phyloP scores from a whole-genome alignment of 2,329 filamentous ascomycete genomes.

The Aplosporella prunicola region DNA sequence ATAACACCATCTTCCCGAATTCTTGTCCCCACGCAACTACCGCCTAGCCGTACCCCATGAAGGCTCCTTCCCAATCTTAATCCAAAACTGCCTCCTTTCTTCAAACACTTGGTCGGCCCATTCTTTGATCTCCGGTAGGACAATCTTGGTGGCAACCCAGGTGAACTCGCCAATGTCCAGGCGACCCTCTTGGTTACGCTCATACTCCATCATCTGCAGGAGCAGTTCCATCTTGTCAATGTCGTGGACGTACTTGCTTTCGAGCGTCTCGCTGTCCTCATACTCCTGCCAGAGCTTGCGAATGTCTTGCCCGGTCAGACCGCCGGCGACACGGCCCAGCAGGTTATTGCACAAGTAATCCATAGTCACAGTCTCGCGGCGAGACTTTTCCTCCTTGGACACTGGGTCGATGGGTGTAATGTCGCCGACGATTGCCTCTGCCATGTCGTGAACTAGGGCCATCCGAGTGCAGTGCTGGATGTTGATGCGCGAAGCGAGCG shows the following conservation, averaged over 20 bases:
- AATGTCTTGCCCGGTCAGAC: constrained; percentile 59
- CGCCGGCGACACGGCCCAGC: constrained; percentile 66
- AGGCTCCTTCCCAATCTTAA: constrained; percentile 25
- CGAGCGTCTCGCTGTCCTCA: constrained; percentile 73
- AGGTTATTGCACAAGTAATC: constrained; percentile 71
- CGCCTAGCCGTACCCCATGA: constrained; percentile 8
- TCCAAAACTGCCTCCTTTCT: constrained; percentile 70
- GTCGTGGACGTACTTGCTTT: constrained; percentile 88
- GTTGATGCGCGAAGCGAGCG: constrained; percentile 63
- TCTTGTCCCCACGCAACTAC: no score
- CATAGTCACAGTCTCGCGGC: constrained; percentile 83
- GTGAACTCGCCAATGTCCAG: constrained; percentile 81
- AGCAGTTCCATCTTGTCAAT: constrained; percentile 95
- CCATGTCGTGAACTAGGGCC: constrained; percentile 97
- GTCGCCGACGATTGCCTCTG: constrained; percentile 87
- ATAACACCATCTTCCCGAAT: constrained; percentile 1
- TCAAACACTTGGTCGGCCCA: constrained; percentile 71
- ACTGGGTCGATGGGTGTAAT: constrained; percentile 90
- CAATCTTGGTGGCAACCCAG: constrained; percentile 64
- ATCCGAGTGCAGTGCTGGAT: constrained; percentile 82
- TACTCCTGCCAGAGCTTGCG: constrained; percentile 88
- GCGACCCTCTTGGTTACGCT: constrained; percentile 56
- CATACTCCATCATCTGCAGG: constrained; percentile 94
- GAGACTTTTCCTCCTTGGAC: constrained; percentile 75
- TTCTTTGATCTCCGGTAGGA: constrained; percentile 64